Conservation (phyloP, 306 rosid species). For the Rosa lucieae region DNA sequence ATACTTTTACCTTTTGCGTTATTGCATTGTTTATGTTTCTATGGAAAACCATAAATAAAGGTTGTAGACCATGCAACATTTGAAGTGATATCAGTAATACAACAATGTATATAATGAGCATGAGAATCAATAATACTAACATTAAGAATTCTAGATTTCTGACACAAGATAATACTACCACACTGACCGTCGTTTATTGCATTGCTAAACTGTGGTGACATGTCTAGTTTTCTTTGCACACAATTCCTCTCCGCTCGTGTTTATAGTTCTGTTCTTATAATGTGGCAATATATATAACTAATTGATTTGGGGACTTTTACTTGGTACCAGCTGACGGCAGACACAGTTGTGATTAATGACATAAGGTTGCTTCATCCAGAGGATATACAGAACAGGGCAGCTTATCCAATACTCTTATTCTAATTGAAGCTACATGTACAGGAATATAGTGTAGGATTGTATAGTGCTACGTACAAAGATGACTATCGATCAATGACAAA, state of each 20-base stretch:
- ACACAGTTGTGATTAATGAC: constrained; percentile 45
- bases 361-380: constrained; percentile 62
- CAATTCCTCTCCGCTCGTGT: not conserved
- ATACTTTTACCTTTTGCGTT: too few species aligned
- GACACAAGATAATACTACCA: not conserved
- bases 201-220: not conserved
- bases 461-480: constrained; percentile 62
- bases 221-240: not conserved
- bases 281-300: not conserved
- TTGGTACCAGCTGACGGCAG: constrained; percentile 64
- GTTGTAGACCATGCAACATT: too few species aligned
- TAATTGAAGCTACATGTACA: constrained; percentile 54
- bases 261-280: not conserved
- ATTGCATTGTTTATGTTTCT: too few species aligned
- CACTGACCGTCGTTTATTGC: not conserved
- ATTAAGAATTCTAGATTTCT: not conserved
- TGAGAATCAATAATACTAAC: too few species aligned
- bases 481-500: constrained; percentile 57
- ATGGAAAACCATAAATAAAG: too few species aligned
- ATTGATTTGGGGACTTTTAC: not conserved
- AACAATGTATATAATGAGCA: too few species aligned
- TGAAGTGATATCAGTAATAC: too few species aligned
- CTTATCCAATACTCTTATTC: constrained; percentile 64
- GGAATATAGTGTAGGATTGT: constrained; percentile 59
- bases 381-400: constrained; percentile 57